Evolutionary conservation across 371 early-diverging fungal species (phyloP).

Genomic region (Syncephalastrum racemosum): DNA sequence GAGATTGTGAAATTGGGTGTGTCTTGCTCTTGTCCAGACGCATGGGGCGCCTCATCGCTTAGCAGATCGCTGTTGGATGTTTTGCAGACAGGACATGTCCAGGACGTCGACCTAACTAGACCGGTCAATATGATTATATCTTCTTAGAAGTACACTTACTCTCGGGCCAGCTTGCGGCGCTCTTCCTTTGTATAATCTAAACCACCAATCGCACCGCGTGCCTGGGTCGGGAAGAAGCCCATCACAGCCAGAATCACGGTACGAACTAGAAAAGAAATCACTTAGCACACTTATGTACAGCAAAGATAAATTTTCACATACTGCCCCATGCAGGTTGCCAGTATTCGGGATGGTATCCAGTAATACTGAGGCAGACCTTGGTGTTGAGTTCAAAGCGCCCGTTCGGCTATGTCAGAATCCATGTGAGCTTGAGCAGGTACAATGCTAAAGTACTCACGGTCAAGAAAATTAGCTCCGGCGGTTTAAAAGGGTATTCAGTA

Average conservation of each 20-base stretch:
- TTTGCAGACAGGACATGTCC: slow-evolving; percentile 33
- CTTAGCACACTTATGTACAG: background rate
- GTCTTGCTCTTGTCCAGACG: background rate
- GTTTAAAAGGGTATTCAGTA: slow-evolving; percentile 92
- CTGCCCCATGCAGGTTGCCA: slow-evolving; percentile 96
- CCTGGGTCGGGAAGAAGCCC: slow-evolving; percentile 70
- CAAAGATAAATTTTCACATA: slow-evolving; percentile 29
- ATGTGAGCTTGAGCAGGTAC: background rate
- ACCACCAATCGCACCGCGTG: slow-evolving; percentile 86
- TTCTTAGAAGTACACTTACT: slow-evolving; percentile 26
- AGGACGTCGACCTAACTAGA: slow-evolving; percentile 22
- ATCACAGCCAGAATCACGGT: slow-evolving; percentile 87
- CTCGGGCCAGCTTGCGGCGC: slow-evolving; percentile 61
- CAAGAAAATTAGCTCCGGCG: slow-evolving; percentile 87
- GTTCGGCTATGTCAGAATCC: slow-evolving; percentile 56
- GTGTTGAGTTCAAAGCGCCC: slow-evolving; percentile 90
- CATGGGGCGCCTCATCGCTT: slow-evolving; percentile 17
- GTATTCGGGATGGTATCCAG: slow-evolving; percentile 90
- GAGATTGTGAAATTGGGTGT: too few species aligned
- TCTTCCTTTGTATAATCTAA: slow-evolving; percentile 74
- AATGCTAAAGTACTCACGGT: slow-evolving; percentile 52
- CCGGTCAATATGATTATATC: background rate
- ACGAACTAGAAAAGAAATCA: slow-evolving; percentile 51
- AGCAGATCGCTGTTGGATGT: slow-evolving; percentile 23
- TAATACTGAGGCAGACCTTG: slow-evolving; percentile 92